phyloP scores from a whole-genome alignment of 2,329 filamentous ascomycete genomes.

The Mariannaea sp. region DNA sequence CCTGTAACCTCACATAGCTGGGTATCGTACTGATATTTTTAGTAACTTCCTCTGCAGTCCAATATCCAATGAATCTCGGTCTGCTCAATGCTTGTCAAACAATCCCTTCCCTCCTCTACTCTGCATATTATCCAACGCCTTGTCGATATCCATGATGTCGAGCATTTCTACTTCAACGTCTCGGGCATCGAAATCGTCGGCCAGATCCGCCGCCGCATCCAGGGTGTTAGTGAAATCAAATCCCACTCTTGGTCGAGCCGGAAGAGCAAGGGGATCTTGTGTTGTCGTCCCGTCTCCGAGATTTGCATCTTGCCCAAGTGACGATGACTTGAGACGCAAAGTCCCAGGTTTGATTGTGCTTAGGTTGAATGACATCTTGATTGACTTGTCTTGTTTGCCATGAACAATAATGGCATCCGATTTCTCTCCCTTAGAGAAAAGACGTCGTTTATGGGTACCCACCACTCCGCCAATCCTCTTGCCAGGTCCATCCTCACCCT shows the following conservation, averaged over 20 bases:
- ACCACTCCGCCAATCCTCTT: constrained; percentile 49
- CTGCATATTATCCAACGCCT: constrained; percentile 61
- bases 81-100: constrained; percentile 50
- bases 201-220: constrained; percentile 57
- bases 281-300: constrained; percentile 22
- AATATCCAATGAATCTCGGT: too few species aligned
- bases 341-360: constrained; percentile 51
- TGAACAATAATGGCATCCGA: constrained; percentile 61
- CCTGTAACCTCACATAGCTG: constrained; percentile 30
- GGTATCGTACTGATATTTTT: constrained; percentile 46
- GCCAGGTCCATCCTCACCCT: constrained; percentile 55
- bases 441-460: constrained; percentile 41
- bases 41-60: constrained; percentile 26
- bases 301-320: constrained; percentile 35
- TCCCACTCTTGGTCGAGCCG: constrained; percentile 44
- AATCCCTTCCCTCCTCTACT: constrained; percentile 54
- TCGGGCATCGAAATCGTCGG: constrained; percentile 54
- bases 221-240: constrained; percentile 59
- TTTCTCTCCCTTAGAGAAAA: constrained; percentile 47
- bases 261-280: constrained; percentile 33
- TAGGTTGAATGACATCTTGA: constrained; percentile 56
- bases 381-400: constrained; percentile 46
- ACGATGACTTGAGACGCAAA: constrained; percentile 40
- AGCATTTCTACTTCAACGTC: constrained; percentile 65
- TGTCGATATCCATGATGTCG: constrained; percentile 69